Evolutionary conservation across 441 rosid species (phyloP).

Genomic region (Eutrema salsugineum): DNA sequence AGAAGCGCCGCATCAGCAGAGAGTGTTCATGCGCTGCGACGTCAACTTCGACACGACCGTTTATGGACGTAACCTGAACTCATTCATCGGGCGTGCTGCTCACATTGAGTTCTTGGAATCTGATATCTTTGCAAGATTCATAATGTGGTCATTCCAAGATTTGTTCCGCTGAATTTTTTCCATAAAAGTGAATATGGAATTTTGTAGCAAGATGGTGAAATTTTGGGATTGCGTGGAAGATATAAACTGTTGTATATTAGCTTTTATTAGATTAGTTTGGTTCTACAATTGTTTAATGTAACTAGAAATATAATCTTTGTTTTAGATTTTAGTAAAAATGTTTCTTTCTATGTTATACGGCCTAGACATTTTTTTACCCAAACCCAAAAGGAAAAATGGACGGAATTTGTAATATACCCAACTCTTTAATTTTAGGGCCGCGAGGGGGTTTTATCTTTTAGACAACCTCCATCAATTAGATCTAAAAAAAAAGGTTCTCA

Average conservation of each 20-base stretch:
- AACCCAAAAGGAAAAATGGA: too few species aligned
- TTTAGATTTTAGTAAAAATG: too few species aligned
- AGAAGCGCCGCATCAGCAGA: slow-evolving; percentile 40
- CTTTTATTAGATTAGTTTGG: slow-evolving; percentile 1
- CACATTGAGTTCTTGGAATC: slow-evolving; percentile 93
- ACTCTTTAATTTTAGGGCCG: too few species aligned
- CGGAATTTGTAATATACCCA: too few species aligned
- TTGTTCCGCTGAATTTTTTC: slow-evolving; percentile 44
- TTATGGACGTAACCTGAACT: slow-evolving; percentile 78
- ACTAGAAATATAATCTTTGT: too few species aligned
- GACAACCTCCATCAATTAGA: too few species aligned
- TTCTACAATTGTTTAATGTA: neutral
- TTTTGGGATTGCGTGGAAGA: slow-evolving; percentile 9
- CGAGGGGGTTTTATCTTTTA: too few species aligned
- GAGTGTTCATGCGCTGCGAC: slow-evolving; percentile 88
- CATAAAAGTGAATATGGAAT: neutral
- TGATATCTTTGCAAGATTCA: slow-evolving; percentile 73
- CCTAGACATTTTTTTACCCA: too few species aligned
- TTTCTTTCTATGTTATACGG: too few species aligned
- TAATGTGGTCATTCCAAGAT: slow-evolving; percentile 95
- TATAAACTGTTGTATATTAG: slow-evolving; percentile 27
- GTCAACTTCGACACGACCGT: slow-evolving; percentile 76
- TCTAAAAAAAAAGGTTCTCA: too few species aligned
- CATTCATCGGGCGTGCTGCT: slow-evolving; percentile 90
- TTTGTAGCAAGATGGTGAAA: neutral